A percentile compares a stretch with the other conserved stretches of the same genome.
These are phyloP conservation scores for Sporodiniella umbellata DNA, from an alignment of 371 early-diverging fungal species.

Conservation along the genomic window DNA sequence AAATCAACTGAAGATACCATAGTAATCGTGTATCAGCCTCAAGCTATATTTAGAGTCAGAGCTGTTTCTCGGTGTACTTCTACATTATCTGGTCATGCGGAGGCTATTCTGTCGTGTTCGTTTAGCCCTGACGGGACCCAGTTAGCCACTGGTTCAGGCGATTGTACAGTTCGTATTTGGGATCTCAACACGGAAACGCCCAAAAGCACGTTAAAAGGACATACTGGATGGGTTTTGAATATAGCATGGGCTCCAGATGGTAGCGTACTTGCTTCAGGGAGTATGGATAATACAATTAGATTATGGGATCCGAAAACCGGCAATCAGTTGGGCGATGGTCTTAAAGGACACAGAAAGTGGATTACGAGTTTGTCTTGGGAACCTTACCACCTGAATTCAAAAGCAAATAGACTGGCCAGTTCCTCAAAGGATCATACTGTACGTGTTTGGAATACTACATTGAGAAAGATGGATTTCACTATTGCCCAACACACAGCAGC, in stretches of 20 bases:
- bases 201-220: slow-evolving; percentile 67
- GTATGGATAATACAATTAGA: slow-evolving; percentile 91
- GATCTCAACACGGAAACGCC: slow-evolving; percentile 95
- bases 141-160: slow-evolving; percentile 94
- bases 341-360: slow-evolving; percentile 86
- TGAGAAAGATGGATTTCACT: slow-evolving; percentile 73
- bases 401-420: slow-evolving; percentile 81
- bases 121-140: slow-evolving; percentile 93
- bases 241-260: slow-evolving; percentile 95
- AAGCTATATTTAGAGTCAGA: slow-evolving; percentile 91
- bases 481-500: slow-evolving; percentile 89
- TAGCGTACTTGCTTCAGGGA: slow-evolving; percentile 81
- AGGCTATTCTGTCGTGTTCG: slow-evolving; percentile 83
- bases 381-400: slow-evolving; percentile 81
- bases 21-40: slow-evolving; percentile 88
- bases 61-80: slow-evolving; percentile 89
- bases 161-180: slow-evolving; percentile 96
- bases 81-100: slow-evolving; percentile 88
- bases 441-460: slow-evolving; percentile 90
- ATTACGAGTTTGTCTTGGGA: slow-evolving; percentile 93
- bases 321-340: slow-evolving; percentile 72
- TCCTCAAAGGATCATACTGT: slow-evolving; percentile 96
- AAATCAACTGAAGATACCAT: slow-evolving; percentile 83
- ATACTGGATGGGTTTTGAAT: slow-evolving; percentile 92
- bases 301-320: slow-evolving; percentile 89